phyloP scores from a whole-genome alignment of 805 yeast species.

The Saturnispora silvae region DNA sequence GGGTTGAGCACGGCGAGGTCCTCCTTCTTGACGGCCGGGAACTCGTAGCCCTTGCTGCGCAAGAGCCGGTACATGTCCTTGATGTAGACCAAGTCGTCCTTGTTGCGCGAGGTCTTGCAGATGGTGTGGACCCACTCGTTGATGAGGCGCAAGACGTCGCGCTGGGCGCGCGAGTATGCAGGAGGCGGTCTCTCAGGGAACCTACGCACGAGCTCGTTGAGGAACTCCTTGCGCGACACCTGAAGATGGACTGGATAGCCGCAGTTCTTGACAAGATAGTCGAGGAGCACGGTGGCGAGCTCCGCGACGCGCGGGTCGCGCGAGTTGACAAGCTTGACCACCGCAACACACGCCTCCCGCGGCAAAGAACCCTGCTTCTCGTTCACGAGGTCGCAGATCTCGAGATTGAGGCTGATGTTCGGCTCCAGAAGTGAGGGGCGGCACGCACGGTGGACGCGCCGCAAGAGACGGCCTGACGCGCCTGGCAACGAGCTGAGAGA shows the following conservation, averaged over 20 bases:
- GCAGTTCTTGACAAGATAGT: constrained; percentile 90
- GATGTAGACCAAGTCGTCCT: constrained; percentile 84
- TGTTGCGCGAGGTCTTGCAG: constrained; percentile 79
- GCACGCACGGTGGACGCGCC: constrained; percentile 60
- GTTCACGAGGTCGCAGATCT: constrained; percentile 87
- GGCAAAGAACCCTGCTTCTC: constrained; percentile 87
- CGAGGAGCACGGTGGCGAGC: constrained; percentile 56
- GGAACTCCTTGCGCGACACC: constrained; percentile 86
- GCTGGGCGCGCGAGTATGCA: constrained; percentile 72
- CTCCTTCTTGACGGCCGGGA: constrained; percentile 84
- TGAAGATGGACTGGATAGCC: constrained; percentile 96
- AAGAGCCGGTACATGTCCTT: constrained; percentile 92
- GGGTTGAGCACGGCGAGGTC: constrained; percentile 93
- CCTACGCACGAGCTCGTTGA: constrained; percentile 83
- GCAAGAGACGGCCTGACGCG: constrained; percentile 27
- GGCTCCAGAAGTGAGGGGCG: constrained; percentile 77
- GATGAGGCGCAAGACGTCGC: constrained; percentile 76
- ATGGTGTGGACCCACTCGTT: constrained; percentile 97
- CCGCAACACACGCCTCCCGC: constrained; percentile 81
- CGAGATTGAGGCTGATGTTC: constrained; percentile 76
- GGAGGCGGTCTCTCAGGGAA: constrained; percentile 94
- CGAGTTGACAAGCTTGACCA: constrained; percentile 73
- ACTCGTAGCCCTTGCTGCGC: constrained; percentile 80
- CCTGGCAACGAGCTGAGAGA: constrained; percentile 26
- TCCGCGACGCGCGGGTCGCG: constrained; percentile 83